Evolutionary conservation across 306 rosid species (phyloP).

Genomic region (Cucurbita ficifolia): DNA sequence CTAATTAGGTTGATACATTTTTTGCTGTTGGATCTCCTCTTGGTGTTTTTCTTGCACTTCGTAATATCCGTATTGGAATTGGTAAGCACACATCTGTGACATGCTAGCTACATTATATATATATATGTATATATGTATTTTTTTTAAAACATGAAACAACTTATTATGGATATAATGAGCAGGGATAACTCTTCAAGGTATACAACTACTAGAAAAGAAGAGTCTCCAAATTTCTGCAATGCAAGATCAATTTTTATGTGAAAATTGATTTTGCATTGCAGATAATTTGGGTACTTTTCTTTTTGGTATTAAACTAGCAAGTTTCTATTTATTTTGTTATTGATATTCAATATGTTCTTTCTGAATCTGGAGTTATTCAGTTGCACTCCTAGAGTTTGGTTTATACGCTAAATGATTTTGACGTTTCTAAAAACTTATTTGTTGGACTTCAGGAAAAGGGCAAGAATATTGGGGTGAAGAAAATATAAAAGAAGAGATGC

Average conservation of each 20-base stretch:
- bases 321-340: background rate
- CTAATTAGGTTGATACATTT: slow-evolving; percentile 80
- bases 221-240: too few relatives aligned
- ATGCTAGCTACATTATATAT: background rate
- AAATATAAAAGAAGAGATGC: slow-evolving; percentile 80
- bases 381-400: background rate
- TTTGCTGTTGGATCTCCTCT: slow-evolving; percentile 99
- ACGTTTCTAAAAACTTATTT: background rate
- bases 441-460: slow-evolving; percentile 51
- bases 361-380: background rate
- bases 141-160: too few relatives aligned
- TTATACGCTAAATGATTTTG: slow-evolving; percentile 3
- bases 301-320: background rate
- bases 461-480: slow-evolving; percentile 80
- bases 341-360: background rate
- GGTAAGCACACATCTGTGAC: slow-evolving; percentile 30
- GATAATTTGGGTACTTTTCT: background rate
- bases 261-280: background rate
- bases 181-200: too few relatives aligned
- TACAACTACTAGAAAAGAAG: too few relatives aligned
- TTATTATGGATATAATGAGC: too few relatives aligned
- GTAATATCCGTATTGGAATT: slow-evolving; percentile 73
- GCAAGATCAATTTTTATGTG: too few relatives aligned
- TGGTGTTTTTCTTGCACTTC: slow-evolving; percentile 94
- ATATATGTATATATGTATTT: too few relatives aligned